Evolutionary conservation across 2,329 filamentous ascomycete species (phyloP), one percentile per base, ranked within the genome.

Genomic region (Cladosporium oxysporum): DNA sequence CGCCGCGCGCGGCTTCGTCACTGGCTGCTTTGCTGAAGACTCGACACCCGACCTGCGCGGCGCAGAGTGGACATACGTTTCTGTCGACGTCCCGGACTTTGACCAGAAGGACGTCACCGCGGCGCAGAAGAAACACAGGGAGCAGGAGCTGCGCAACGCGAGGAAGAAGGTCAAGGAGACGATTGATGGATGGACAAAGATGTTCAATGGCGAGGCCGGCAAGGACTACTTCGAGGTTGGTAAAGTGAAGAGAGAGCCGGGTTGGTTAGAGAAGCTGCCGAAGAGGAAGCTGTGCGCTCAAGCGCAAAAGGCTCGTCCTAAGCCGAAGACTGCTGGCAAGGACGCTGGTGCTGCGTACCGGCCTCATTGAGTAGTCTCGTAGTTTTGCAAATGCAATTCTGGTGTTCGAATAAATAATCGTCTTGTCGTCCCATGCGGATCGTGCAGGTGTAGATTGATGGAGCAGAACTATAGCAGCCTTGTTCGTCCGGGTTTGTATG

Each of bases 11-110:
- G 92, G 90, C 23, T 99, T 93, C 78, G 88, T 99, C 23, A 98
- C 95, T 2, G 92, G 92, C 21, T 99, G 95, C 79, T 99, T 99
- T 81, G 82, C 87, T 47, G 90, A 92, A 69, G 95, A 99, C 82
- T 83, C 89, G 35, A 95, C 89, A 1, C 85, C 91, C 3, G 95
- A 99, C 80, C 81, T 97, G 77, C 87, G 91, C 68, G 95, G 95
- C 55, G 90, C 92, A 5, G 95, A 98, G 80, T 85, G 89, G 69
- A 95, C 96, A 86, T 98, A 88, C 79, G 77, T 89, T 1, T 86
- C 87, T 0, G 76, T 94, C 10, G 84, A 90, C 29, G 71, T 76
- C 5, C 73, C 72, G 11, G 74, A 74, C 44, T 69, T 71, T 16
- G 70, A 72, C 35, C 69, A 66, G 49, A 62, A 50, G 31, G 71